A percentile compares a stretch with the other conserved stretches of the same genome.
phyloP scores from a whole-genome alignment of 2,329 filamentous ascomycete species.

The Trichoderma brevicompactum region DNA sequence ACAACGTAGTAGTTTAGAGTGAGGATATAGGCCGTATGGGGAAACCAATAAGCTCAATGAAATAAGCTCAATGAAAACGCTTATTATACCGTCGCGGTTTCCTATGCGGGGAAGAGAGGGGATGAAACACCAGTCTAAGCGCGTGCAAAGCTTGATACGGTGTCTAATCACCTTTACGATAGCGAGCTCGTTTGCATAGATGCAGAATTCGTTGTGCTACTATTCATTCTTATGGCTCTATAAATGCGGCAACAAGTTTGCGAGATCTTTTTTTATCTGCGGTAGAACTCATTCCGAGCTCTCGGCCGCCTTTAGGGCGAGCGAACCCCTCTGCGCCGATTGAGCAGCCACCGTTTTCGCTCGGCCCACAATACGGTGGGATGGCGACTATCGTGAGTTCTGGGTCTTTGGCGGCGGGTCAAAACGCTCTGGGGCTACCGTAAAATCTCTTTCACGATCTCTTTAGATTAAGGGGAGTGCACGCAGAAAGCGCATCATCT shows the following conservation, averaged over 20 bases:
- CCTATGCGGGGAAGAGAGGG: slow-evolving; percentile 6
- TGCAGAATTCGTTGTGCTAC: not conserved
- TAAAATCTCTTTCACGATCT: slow-evolving; percentile 30
- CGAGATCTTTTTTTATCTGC: not conserved
- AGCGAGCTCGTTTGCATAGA: not conserved
- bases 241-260: not conserved
- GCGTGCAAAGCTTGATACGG: not conserved
- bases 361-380: slow-evolving; percentile 21
- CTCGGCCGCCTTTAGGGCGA: slow-evolving; percentile 22
- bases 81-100: not conserved
- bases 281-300: slow-evolving; percentile 19
- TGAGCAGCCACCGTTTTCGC: slow-evolving; percentile 13
- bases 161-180: not conserved
- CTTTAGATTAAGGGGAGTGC: slow-evolving; percentile 12
- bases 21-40: not conserved
- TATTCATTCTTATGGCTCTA: not conserved
- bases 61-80: not conserved
- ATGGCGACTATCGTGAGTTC: slow-evolving; percentile 16
- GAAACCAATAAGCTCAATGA: not conserved
- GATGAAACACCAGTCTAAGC: not conserved
- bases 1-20: no score
- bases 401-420: slow-evolving; percentile 3
- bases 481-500: slow-evolving; percentile 6
- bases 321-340: slow-evolving; percentile 13
- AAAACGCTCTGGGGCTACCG: slow-evolving; percentile 14